Evolutionary conservation across 495 filamentous ascomycete genomes (phyloP).

Genomic region (Aspergillus sclerotiicarbonarius): DNA sequence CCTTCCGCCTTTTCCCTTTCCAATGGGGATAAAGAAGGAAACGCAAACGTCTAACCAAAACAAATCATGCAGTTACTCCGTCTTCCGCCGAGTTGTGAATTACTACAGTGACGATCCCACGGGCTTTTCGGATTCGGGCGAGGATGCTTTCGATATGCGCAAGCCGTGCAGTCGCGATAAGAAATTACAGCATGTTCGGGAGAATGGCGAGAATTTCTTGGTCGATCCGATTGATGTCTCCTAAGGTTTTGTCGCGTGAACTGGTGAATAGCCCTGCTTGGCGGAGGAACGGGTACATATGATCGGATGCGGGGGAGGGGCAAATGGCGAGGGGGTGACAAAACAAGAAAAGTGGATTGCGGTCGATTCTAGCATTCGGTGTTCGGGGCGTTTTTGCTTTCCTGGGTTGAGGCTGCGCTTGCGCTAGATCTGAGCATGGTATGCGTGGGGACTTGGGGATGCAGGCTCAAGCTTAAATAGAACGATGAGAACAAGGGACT

Average conservation of each 20-base stretch:
- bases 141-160: constrained; percentile 96
- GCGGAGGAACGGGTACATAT: background rate
- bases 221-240: constrained; percentile 84
- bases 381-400: constrained; percentile 15
- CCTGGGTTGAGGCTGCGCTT: background rate
- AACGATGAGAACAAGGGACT: no score
- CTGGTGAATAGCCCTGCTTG: background rate
- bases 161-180: constrained; percentile 86
- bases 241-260: constrained; percentile 9
- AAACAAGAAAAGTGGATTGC: background rate
- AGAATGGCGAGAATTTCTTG: constrained; percentile 75
- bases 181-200: constrained; percentile 69
- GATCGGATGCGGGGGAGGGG: background rate
- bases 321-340: background rate
- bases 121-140: constrained; percentile 52
- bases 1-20: background rate
- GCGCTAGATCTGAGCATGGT: background rate
- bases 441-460: background rate
- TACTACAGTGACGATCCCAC: constrained; percentile 86
- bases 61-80: constrained; percentile 55
- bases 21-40: background rate
- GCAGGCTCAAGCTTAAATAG: no score
- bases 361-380: constrained; percentile 15
- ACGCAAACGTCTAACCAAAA: background rate
- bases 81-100: constrained; percentile 81